Base-by-base conservation (phyloP, 495 filamentous ascomycete species). In the Lepidopterella palustris region DNA sequence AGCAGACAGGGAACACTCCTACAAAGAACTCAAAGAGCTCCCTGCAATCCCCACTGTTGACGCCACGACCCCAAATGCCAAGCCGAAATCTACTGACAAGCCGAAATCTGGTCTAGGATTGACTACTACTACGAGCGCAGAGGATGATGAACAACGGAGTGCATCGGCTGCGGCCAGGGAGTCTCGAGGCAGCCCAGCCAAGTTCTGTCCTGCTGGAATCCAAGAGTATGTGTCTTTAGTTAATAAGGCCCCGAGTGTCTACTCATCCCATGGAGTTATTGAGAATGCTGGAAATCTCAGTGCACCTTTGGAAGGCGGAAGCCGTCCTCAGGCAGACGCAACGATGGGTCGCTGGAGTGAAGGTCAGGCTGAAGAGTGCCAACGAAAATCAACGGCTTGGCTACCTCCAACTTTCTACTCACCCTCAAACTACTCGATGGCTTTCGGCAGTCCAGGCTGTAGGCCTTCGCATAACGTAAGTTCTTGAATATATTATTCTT, bases 41-140 rank as follows among this genome's bases (percentile, higher is more conserved):
- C 57, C 62, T 5, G 58, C 63, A 8, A 65, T 54, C 3, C 63
- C 63, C 4, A 53, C 58, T 15, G 15, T 58, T 28, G 61, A 65
- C 29, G 63, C 58, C 21, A 65, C 63, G 15, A 58, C 63, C 10
- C 57, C 29, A 6, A 23, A 56, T 21, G 11, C 47, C 47, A 50
- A 27, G 25, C 15, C 15, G 21, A 11, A 50, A 42, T 18, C 13
- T 42, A 13, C 35, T 10, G 13, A 24, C 13, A 21, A 11, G 13
- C 47, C 5, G 25, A 5, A n/a, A 5, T 15, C 3, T 26, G 23
- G 28, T 5, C 4, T 53, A n/a, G 28, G 25, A n/a, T n/a, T n/a
- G 8, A 15, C 28, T 25, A 24, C 26, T 15, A 20, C 42, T 54
- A 18, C 51, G 11, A 4, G 29, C 47, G n/a, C n/a, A 24, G 13